Conservation (phyloP, 768 basidiomycete genomes). For the Phylloporus rhodoxanthus region DNA sequence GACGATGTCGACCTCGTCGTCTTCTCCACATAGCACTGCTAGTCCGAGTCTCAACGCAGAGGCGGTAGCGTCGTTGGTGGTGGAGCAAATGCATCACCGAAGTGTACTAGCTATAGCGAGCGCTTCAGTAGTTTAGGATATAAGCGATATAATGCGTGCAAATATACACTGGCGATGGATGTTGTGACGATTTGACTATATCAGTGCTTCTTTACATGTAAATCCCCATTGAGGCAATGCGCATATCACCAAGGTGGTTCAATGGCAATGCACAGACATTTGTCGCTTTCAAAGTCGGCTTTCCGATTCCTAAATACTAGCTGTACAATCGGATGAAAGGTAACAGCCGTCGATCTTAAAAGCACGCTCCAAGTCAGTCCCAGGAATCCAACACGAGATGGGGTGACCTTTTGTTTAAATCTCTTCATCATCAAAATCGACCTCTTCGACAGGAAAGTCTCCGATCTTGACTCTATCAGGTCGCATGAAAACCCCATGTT, state of each 20-base stretch:
- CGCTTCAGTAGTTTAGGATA: background rate
- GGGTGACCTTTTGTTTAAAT: slow-evolving; percentile 37
- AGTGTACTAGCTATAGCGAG: background rate
- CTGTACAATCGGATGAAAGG: too few species aligned
- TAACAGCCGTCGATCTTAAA: too few species aligned
- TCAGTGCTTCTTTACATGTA: too few species aligned
- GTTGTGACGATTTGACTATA: too few species aligned
- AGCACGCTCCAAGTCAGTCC: background rate
- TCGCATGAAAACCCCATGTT: slow-evolving; percentile 81
- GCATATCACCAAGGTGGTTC: too few species aligned
- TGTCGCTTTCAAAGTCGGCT: too few species aligned
- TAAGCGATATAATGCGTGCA: background rate
- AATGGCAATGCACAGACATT: too few species aligned
- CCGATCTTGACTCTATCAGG: slow-evolving; percentile 78
- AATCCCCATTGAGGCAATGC: too few species aligned
- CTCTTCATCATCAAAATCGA: slow-evolving; percentile 72
- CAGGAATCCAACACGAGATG: background rate
- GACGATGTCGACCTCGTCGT: background rate
- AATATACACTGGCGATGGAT: too few species aligned
- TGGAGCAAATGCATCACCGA: background rate
- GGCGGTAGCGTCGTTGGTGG: slow-evolving; percentile 20
- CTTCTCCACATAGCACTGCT: background rate
- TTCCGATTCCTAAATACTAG: too few species aligned
- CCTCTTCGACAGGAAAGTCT: slow-evolving; percentile 81
- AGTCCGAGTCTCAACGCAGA: slow-evolving; percentile 9